phyloP scores from a whole-genome alignment of 768 basidiomycete genomes.

The Neoboletus brunneissimus region DNA sequence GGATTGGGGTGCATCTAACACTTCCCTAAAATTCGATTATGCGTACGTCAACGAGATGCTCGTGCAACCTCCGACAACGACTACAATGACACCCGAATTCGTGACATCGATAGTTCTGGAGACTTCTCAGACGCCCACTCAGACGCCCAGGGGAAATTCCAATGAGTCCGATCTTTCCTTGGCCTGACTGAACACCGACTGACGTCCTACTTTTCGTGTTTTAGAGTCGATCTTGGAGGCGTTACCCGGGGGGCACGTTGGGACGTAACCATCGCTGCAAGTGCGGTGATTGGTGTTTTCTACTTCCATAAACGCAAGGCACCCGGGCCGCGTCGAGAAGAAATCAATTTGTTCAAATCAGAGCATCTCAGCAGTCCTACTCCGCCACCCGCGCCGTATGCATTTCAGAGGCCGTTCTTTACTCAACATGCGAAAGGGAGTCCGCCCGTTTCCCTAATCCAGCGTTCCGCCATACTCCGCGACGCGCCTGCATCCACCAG shows the following conservation, averaged over 20 bases:
- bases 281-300: conserved; percentile 1
- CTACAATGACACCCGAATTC: background rate
- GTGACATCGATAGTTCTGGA: no score
- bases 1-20: conserved; percentile 15
- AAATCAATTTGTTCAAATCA: conserved; percentile 1
- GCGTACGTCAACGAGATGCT: conserved; percentile 24
- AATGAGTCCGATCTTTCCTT: conserved; percentile 8
- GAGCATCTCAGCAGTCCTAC: background rate
- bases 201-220: background rate
- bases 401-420: background rate
- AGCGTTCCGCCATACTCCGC: conserved; percentile 14
- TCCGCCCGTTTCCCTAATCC: background rate
- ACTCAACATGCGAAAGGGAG: background rate
- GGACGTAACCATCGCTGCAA: background rate
- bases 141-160: background rate
- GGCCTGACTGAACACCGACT: background rate
- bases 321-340: background rate
- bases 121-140: background rate
- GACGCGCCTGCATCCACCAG: conserved; percentile 5
- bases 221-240: conserved; percentile 14
- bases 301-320: conserved; percentile 10
- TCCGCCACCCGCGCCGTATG: background rate
- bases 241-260: conserved; percentile 15
- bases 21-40: conserved; percentile 29
- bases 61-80: conserved; percentile 4